Conservation (phyloP, 331 rosid species). For the Malus hybrid region DNA sequence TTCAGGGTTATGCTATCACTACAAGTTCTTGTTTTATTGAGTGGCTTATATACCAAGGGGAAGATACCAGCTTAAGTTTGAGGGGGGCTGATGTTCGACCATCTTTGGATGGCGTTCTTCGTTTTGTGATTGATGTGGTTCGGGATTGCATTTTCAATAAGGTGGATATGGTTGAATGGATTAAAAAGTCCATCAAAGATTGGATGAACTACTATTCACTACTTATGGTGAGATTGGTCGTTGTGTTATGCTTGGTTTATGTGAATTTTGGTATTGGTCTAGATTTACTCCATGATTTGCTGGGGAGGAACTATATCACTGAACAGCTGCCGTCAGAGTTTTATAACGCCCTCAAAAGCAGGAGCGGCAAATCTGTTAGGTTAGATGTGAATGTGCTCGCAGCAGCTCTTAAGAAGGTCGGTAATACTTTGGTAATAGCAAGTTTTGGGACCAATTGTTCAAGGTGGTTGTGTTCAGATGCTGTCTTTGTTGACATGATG, state of each 20-base stretch:
- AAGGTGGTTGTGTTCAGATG: neutral
- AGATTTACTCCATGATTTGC: constrained; percentile 10
- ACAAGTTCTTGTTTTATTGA: constrained; percentile 52
- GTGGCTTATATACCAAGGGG: constrained; percentile 46
- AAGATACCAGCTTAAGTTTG: constrained; percentile 4
- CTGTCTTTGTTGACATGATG: constrained; percentile 21
- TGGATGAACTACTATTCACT: constrained; percentile 18
- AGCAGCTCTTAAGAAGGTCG: constrained; percentile 38
- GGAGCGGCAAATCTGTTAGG: neutral
- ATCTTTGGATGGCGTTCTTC: neutral
- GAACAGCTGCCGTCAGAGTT: constrained; percentile 33
- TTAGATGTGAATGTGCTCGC: constrained; percentile 26
- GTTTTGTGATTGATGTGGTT: constrained; percentile 9
- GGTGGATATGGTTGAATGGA: constrained; percentile 30
- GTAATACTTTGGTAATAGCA: constrained; percentile 49
- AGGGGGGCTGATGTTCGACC: neutral
- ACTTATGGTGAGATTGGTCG: constrained; percentile 37
- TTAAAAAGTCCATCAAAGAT: constrained; percentile 6
- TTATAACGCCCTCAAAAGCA: constrained; percentile 10
- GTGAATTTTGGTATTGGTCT: constrained; percentile 20
- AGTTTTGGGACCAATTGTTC: constrained; percentile 12
- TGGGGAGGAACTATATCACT: constrained; percentile 9
- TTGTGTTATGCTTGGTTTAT: constrained; percentile 35
- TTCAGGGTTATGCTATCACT: constrained; percentile 28
- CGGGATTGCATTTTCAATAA: constrained; percentile 5